Conservation (phyloP, 2,329 filamentous ascomycete genomes). For the Ophiostoma novo-ulmi region DNA sequence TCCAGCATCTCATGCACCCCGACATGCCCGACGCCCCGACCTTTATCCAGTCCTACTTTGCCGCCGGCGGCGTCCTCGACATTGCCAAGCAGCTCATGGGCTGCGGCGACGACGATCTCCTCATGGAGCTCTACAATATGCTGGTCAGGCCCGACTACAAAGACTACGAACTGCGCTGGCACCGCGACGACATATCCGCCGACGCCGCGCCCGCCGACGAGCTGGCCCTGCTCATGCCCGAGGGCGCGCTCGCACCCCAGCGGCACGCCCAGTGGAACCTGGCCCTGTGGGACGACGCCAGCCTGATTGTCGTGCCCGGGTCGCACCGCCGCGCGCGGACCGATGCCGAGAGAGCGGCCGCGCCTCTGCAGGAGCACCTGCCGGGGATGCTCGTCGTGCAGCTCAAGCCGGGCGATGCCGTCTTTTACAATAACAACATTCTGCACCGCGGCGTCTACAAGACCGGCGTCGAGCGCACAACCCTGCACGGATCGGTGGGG, state of each 20-base stretch:
- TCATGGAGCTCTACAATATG: slow-evolving; percentile 86
- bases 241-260: slow-evolving; percentile 41
- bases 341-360: slow-evolving; percentile 60
- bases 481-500: slow-evolving; percentile 67
- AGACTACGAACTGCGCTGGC: slow-evolving; percentile 75
- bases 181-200: slow-evolving; percentile 75
- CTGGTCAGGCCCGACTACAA: slow-evolving; percentile 62
- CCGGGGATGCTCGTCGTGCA: slow-evolving; percentile 62
- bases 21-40: slow-evolving; percentile 51
- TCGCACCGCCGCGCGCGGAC: slow-evolving; percentile 69
- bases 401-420: slow-evolving; percentile 68
- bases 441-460: slow-evolving; percentile 67
- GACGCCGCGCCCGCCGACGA: slow-evolving; percentile 63
- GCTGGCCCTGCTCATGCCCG: slow-evolving; percentile 45
- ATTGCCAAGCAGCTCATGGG: slow-evolving; percentile 61
- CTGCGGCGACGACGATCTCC: slow-evolving; percentile 55
- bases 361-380: slow-evolving; percentile 56
- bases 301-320: slow-evolving; percentile 70
- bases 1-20: slow-evolving; percentile 79
- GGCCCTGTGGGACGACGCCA: slow-evolving; percentile 68
- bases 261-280: slow-evolving; percentile 86
- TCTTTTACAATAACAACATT: slow-evolving; percentile 90
- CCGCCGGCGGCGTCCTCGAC: slow-evolving; percentile 53
- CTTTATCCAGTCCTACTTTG: slow-evolving; percentile 70
- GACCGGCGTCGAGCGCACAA: slow-evolving; percentile 56